These are phyloP conservation scores for Venturia nashicola DNA, from an alignment of 2,329 filamentous ascomycete genomes.

Conservation along the genomic window DNA sequence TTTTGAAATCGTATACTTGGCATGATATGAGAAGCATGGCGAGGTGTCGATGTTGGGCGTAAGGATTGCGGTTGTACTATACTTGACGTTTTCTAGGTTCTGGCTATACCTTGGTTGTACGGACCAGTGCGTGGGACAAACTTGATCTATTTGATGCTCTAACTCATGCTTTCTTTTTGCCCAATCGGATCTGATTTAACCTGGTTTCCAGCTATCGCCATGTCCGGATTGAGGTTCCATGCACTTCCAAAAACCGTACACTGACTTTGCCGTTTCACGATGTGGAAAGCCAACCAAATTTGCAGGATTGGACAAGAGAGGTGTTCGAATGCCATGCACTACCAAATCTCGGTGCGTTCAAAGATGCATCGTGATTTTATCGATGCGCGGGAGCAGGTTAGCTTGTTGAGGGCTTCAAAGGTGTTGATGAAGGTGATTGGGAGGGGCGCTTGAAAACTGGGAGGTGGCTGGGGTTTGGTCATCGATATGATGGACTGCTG, in stretches of 20 bases:
- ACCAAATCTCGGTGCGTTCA: too few species aligned
- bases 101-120: conserved; percentile 1
- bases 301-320: too few species aligned
- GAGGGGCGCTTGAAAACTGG: neutral
- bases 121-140: neutral
- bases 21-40: neutral
- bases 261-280: too few species aligned
- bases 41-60: neutral
- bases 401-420: neutral
- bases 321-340: too few species aligned
- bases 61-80: neutral
- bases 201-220: neutral
- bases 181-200: neutral
- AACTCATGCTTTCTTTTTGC: neutral
- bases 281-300: too few species aligned
- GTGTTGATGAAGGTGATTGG: neutral
- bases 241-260: too few species aligned
- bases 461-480: neutral
- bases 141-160: neutral
- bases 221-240: neutral
- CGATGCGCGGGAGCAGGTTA: neutral
- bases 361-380: neutral
- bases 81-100: neutral
- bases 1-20: neutral
- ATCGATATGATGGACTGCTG: too few species aligned